Base-by-base conservation (phyloP, 805 yeast genomes). In the Teunomyces gatunensis region DNA sequence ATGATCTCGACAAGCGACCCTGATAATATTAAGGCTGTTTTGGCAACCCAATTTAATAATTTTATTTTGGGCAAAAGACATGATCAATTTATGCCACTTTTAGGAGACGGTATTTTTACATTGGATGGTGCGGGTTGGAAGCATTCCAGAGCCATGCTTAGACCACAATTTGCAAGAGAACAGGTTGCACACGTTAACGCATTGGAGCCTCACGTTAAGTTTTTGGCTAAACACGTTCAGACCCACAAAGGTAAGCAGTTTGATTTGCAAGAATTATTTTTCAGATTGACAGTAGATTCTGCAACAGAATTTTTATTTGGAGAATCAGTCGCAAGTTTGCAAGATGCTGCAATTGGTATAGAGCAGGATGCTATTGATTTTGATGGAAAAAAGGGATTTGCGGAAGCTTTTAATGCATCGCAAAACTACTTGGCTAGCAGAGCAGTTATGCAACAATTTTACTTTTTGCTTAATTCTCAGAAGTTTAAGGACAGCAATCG, bases 81-180 rank as follows among this genome's bases (percentile, higher is more conserved):
- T 50, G 54, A 59, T 4, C 71, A 67, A 37, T 69, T 71, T 50
- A 45, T 48, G 43, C 73, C 75, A 2, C 56, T 71, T 35, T 59
- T 71, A 30, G 76, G 76, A 5, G 74, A 72, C 49, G 77, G 77
- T 18, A 70, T 71, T 37, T 72, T 72, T 54, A 72, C 77, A 6
- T 59, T 71, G 50, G 76, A 71, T 50, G 67, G 68, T 17, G 63
- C 59, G 47, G 77, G 75, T 7, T 72, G 77, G 77, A 70, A 71
- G 52, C 69, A 67, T 50, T 66, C 74, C 6, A 54, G 77, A 49
- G 64, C 74, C 17, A 67, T 72, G 76, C 64, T 71, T 50, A 63
- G 75, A 51, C 77, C 77, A 2, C 75, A 72, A 51, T 72, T 72
- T 52, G 69, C 74, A 10, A 60, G 74, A 57, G 76, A 70, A 46